These are phyloP conservation scores for Trichoderma citrinoviride DNA, from an alignment of 2,329 filamentous ascomycete species.

Conservation along the genomic window DNA sequence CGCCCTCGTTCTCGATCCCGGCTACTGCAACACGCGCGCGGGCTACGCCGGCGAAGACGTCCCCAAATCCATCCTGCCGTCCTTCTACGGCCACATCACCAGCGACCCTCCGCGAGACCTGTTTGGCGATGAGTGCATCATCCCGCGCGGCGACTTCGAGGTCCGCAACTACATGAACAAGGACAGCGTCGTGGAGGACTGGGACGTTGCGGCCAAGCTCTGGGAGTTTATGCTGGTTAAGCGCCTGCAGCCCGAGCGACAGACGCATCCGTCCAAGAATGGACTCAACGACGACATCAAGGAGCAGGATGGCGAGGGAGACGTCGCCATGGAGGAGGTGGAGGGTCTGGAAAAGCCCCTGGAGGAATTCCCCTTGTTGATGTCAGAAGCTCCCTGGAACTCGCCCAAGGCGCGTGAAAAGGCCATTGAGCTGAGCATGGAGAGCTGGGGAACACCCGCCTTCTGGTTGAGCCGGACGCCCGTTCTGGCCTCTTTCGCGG, in stretches of 20 bases:
- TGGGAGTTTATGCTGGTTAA: constrained; percentile 94
- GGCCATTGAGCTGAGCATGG: constrained; percentile 94
- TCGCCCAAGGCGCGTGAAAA: constrained; percentile 83
- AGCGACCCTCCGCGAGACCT: constrained; percentile 52
- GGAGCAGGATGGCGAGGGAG: constrained; percentile 59
- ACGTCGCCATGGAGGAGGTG: constrained; percentile 56
- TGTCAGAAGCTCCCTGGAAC: constrained; percentile 96
- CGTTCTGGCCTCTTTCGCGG: constrained; percentile 85
- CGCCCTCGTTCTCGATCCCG: constrained; percentile 92
- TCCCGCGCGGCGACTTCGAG: constrained; percentile 72
- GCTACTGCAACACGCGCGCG: constrained; percentile 85
- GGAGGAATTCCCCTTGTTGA: constrained; percentile 82
- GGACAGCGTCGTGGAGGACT: constrained; percentile 91
- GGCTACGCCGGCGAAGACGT: constrained; percentile 98
- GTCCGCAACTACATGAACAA: constrained; percentile 88
- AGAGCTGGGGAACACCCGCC: constrained; percentile 91
- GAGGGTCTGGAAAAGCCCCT: constrained; percentile 70
- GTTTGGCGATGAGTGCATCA: constrained; percentile 89
- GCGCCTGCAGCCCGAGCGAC: constrained; percentile 74
- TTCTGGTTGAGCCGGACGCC: constrained; percentile 91
- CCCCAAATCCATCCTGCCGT: constrained; percentile 88
- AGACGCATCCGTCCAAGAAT: constrained; percentile 69
- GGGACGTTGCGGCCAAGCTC: constrained; percentile 83
- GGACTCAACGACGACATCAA: constrained; percentile 69
- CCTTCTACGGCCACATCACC: constrained; percentile 72